Base-by-base conservation (phyloP, 2,329 filamentous ascomycete genomes). In the Verticillium nubilum region DNA sequence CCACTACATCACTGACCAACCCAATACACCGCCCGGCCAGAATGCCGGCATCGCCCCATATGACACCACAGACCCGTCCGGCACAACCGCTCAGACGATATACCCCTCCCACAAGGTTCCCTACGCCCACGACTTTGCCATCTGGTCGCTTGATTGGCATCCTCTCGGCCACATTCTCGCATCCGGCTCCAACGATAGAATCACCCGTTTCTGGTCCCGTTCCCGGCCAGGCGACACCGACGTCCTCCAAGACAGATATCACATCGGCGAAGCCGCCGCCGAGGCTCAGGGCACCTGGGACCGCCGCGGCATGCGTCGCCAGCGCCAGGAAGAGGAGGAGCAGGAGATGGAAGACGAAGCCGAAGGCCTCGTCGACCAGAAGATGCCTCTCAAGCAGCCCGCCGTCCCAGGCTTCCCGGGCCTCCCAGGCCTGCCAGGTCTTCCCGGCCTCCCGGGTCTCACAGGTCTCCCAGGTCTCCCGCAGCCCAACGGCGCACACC, bases 101-200 rank as follows among this genome's bases (percentile, higher is more conserved):
- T 91, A 91, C 71, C 95, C 95, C 1, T 92, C 92, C 3, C 94
- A 98, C 77, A 89, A 87, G 68, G 77, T 97, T 31, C 86, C 90
- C 7, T 94, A 88, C 69, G 95, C 95, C 0, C 95, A 99, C 72
- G 91, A 96, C 66, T 96, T 93, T 71, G 92, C 92, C 19, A 95
- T 99, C 64, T 99, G 95, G 95, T 96, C 93, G 19, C 83, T 99
- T 56, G 93, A 97, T 77, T 99, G 95, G 93, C 95, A 99, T 71
- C 95, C 95, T 0, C 82, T 98, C 0, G 95, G 95, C 28, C 95
- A 99, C 70, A 94, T 99, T 63, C 84, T 99, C 7, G 93, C 93
- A 0, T 96, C 94, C 2, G 95, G 95, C 13, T 97, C 93, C 12
- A 98, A 99, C 73, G 95, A 99, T 73, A 89, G 95, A 47, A 93